Base-by-base conservation (phyloP, 2,329 filamentous ascomycete species). In the Colletotrichum lindemuthianum region DNA sequence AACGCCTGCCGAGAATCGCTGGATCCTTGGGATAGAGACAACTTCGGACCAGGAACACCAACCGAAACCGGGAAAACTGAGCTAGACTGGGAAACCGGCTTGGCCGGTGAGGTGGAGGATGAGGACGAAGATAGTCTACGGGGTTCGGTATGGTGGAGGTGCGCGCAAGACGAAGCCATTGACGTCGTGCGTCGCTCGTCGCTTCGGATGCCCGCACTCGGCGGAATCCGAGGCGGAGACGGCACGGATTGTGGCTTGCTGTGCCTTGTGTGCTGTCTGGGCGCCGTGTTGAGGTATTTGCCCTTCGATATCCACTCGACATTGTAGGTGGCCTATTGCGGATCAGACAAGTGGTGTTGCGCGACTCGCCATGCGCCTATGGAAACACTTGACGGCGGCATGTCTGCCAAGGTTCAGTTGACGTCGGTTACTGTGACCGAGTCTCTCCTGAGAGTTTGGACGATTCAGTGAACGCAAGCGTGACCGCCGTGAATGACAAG, bases 31-130 rank as follows among this genome's bases (percentile, higher is more conserved):
- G 54, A 40, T 24, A 40, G 33, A 50, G 36, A 61, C 50, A 47
- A 65, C 39, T 55, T 65, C 61, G 43, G 58, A 48, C 58, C 39
- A 61, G 61, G 61, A 55, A 65, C 24, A 24, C 51, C 50, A 55
- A 43, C 52, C 40, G 47, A 49, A 47, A 45, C 24, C 24, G 24
- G 24, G 51, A 47, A 15, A 12, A 39, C 16, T 33, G 34, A 37
- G n/a, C 47, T 41, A 59, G 32, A 24, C 16, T 34, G 60, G 51
- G 39, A 60, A 56, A 16, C 57, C 61, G 57, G 61, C 58, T 12
- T 65, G 50, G 8, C 57, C 61, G 61, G 57, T 47, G 48, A 63
- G 32, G 50, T 49, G 55, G 56, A 44, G 13, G 55, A 59, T 11
- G 47, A 12, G 40, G 24, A 24, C 24, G 11, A 52, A 32, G 36